Evolutionary conservation across 1,284 basidiomycete genomes (phyloP), one percentile per base, ranked within the genome.

Genomic region (Cutaneotrichosporon cavernicola): DNA sequence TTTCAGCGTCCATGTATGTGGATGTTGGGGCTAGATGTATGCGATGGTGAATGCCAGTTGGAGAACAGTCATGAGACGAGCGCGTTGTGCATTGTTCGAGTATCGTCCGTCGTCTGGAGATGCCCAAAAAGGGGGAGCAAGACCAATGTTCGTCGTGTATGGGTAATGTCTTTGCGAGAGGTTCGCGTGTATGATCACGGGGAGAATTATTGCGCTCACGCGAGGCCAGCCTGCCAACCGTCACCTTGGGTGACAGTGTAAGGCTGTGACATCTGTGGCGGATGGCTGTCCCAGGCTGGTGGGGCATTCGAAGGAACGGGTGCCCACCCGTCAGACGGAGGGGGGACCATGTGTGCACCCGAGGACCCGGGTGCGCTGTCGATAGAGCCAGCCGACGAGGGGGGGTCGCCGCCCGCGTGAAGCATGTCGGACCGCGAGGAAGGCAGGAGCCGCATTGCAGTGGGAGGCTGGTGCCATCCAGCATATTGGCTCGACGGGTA

Each of bases 221-320:
- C 67, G 11, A 68, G 40, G 10, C 67, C 60, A 11, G 67, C 62
- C 40, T 68, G 67, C 67, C 67, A 68, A 1, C 67, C 67, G n/a
- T 68, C 64, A 8, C 60, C 60, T 30, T 64, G 66, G 21, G 61
- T 51, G 30, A 67, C 66, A 5, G 63, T 43, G 21, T 62, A 62
- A 2, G 58, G 64, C 61, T 68, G 66, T 10, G 63, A n/a, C 46
- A 65, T 51, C 56, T 60, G 61, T 18, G 59, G 58, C 13, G 61
- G 58, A 49, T 68, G 66, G 56, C 58, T 65, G 16, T 68, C 66
- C 66, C 66, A 68, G 4, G 53, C 56, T 0, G 58, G 56, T 0
- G 57, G 61, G 7, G 58, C 58, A 6, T 38, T 60, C 4, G 58
- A 46, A 10, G 65, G 51, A 3, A 64, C 30, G 5, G 50, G 47